A percentile compares a stretch with the other conserved stretches of the same genome.
Evolutionary conservation across 1,284 basidiomycete species (phyloP).

Genomic region (Cryptococcus sp.): DNA sequence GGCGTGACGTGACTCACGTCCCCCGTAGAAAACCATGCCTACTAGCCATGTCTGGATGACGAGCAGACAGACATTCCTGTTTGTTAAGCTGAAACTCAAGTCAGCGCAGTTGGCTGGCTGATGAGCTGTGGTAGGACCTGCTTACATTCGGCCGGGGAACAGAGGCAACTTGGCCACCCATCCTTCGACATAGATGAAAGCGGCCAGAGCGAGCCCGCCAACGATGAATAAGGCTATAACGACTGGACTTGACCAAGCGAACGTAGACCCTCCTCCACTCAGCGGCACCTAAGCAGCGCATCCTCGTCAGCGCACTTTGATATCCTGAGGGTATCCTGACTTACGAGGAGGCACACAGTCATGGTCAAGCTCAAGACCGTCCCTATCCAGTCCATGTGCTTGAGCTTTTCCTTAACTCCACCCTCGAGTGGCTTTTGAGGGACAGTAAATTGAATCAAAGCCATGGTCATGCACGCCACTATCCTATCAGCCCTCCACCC

Average conservation of each 20-base stretch:
- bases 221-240: conserved; percentile 30
- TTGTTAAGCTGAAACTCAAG: conserved; percentile 14
- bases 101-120: background rate
- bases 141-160: conserved; percentile 23
- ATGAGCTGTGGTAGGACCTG: background rate
- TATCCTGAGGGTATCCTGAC: background rate
- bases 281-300: conserved; percentile 20
- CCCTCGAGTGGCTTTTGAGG: conserved; percentile 32
- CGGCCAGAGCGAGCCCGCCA: conserved; percentile 14
- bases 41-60: conserved; percentile 32
- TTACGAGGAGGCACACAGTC: conserved; percentile 31
- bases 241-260: conserved; percentile 23
- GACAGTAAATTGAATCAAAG: conserved; percentile 32
- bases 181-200: conserved; percentile 26
- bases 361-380: conserved; percentile 27
- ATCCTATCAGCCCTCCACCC: conserved; percentile 3
- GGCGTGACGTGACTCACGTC: conserved; percentile 14
- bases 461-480: conserved; percentile 25
- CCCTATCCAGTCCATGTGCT: conserved; percentile 36
- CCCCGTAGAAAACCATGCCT: conserved; percentile 37
- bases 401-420: conserved; percentile 26
- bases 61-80: conserved; percentile 34
- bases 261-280: conserved; percentile 29
- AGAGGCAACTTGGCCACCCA: conserved; percentile 22
- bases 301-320: background rate